These are phyloP conservation scores for Xylaria digitata DNA, from an alignment of 2,329 filamentous ascomycete genomes.

Conservation along the genomic window DNA sequence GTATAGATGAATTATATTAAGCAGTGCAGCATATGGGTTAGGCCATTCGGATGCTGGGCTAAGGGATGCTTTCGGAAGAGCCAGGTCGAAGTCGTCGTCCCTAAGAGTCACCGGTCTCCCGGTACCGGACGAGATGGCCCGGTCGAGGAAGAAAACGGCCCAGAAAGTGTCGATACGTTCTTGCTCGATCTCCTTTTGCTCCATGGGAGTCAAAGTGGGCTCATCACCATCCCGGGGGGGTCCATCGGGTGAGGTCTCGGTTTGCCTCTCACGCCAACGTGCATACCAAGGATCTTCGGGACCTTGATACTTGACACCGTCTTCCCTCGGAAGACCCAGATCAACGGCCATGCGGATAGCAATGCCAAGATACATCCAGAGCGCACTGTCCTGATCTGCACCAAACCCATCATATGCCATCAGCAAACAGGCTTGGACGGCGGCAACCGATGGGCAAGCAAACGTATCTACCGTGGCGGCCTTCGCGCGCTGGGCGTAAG, in stretches of 20 bases:
- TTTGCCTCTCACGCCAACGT: slow-evolving; percentile 56
- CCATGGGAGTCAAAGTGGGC: slow-evolving; percentile 58
- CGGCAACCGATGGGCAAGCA: slow-evolving; percentile 82
- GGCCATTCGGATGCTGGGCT: slow-evolving; percentile 75
- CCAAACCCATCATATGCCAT: slow-evolving; percentile 92
- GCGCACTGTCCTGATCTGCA: slow-evolving; percentile 84
- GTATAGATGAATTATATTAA: slow-evolving; percentile 87
- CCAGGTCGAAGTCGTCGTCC: slow-evolving; percentile 86
- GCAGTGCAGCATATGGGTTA: slow-evolving; percentile 80
- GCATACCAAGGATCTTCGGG: slow-evolving; percentile 63
- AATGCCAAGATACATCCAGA: slow-evolving; percentile 94
- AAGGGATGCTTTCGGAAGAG: slow-evolving; percentile 66
- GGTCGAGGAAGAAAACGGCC: slow-evolving; percentile 88
- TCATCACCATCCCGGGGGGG: slow-evolving; percentile 57
- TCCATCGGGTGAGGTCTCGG: slow-evolving; percentile 19
- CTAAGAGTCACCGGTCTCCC: slow-evolving; percentile 85
- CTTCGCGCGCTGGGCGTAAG: slow-evolving; percentile 85
- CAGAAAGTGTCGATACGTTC: slow-evolving; percentile 90
- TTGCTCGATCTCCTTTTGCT: slow-evolving; percentile 76
- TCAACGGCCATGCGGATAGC: slow-evolving; percentile 87
- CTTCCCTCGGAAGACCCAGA: slow-evolving; percentile 82
- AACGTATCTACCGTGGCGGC: slow-evolving; percentile 86
- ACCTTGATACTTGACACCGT: slow-evolving; percentile 75
- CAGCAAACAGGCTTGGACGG: slow-evolving; percentile 84
- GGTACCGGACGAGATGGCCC: slow-evolving; percentile 88